Base-by-base conservation (phyloP, 345 rosid species). In the Stellera chamaejasme region DNA sequence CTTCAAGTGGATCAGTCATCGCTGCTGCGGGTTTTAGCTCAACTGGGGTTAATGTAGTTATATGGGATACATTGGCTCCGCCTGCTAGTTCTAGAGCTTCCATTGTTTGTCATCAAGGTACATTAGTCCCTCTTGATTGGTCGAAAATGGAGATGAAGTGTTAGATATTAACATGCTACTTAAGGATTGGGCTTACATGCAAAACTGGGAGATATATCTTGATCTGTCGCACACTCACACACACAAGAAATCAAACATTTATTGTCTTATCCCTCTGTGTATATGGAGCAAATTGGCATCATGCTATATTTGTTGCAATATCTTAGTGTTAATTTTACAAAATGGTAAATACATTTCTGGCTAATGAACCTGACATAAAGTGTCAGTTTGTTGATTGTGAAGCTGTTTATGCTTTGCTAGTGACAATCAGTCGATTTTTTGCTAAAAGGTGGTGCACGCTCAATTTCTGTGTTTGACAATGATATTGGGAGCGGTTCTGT, bases 61-160 rank as follows among this genome's bases (percentile, higher is more conserved):
- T 91, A 57, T 91, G 98, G 98, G 98, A 91, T 71, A 88, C 95
- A 46, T 68, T 85, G 72, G 98, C 96, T 72, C 98, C 95, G 3
- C 85, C 98, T 44, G 69, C 90, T 63, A 85, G 90, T 53, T 85
- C 96, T 7, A 87, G 69, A 50, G 96, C 98, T 63, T 81, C 92
- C 53, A 80, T 85, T 67, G 61, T 69, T 52, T 85, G 96, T 68
- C 98, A 91, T 77, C 90, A 91, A 80, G 98, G 96, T 91, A 56
- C 60, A 65, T 60, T 65, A 48, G 42, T 60, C 62, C 62, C 53
- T 12, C 4, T 8, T 9, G 3, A n/a, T 16, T 28, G 39, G 39
- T 8, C 9, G 9, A 32, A 32, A 32, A 32, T 32, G 39, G 39
- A 32, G 39, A 32, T 8, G 39, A 32, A 32, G 9, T 3, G 39